phyloP scores from a whole-genome alignment of 78 protist species.

The Dictyostelium firmibasis region DNA sequence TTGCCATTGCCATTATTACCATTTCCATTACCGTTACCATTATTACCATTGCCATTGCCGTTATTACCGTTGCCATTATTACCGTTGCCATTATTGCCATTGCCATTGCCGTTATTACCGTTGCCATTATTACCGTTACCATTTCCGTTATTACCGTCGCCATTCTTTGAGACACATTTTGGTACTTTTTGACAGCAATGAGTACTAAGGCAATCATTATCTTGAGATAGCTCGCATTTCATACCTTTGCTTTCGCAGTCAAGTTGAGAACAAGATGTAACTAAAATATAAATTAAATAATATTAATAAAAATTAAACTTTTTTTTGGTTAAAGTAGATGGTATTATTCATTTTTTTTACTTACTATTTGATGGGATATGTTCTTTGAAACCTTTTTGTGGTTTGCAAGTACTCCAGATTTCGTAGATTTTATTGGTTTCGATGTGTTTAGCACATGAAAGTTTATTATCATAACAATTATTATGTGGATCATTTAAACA shows the following conservation, averaged over 20 bases:
- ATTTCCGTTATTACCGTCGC: neutral
- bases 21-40: neutral
- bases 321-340: no score
- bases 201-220: neutral
- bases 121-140: neutral
- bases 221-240: neutral
- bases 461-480: neutral
- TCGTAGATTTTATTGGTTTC: slow-evolving; percentile 1
- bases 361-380: neutral
- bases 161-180: neutral
- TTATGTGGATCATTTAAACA: slow-evolving; percentile 3
- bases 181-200: slow-evolving; percentile 18
- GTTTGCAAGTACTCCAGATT: slow-evolving; percentile 26
- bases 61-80: neutral
- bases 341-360: no score
- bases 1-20: neutral
- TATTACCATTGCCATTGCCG: neutral
- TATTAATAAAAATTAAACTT: no score
- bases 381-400: neutral
- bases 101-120: neutral
- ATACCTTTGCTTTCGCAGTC: slow-evolving; percentile 11
- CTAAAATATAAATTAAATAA: neutral
- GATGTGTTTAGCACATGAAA: neutral
- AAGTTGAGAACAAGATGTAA: neutral
- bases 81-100: neutral